Base-by-base conservation (phyloP, 257 asterid genomes). In the Jaltomata sinuosa region DNA sequence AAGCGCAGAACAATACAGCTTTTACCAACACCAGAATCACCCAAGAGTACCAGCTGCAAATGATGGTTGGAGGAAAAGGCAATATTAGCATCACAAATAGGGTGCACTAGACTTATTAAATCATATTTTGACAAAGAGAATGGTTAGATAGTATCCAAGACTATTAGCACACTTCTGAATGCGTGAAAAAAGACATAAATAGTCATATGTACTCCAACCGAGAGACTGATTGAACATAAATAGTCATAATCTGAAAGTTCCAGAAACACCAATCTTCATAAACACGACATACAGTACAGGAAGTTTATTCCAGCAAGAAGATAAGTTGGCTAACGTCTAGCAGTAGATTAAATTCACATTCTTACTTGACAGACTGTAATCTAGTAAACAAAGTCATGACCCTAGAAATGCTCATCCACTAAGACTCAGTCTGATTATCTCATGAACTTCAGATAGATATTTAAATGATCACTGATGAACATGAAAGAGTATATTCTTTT, bases 1-100 rank as follows among this genome's bases (percentile, higher is more conserved):
- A 96, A 96, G 50, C 98, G 97, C 19, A 97, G 98, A 85, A 97
- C 99, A 57, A 97, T 97, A 91, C 99, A 97, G 85, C 99, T 97
- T 90, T 97, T 97, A 67, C 99, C 99, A 21, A 97, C 99, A 42
- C 99, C 99, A 79, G 99, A 97, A 90, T 93, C 97, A 79, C 99
- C 99, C 88, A 97, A 89, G 78, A 97, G 90, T 88, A 97, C 99
- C 89, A 97, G 83, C 99, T 97, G 94, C 87, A 90, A 53, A 85
- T 76, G 25, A 85, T 83, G 82, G 84, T 74, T 40, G 65, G 79
- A 83, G 42, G 38, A 47, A 15, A 64, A 15, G n/a, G 81, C 61
- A 47, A 76, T 47, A 47, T 45, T 27, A 47, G 61, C 21, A 29
- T 69, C 84, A 27, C 79, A 42, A 29, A 84, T 85, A 83, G 88